Conservation (phyloP, 2,329 filamentous ascomycete species). For the Calonectria hawksworthii region DNA sequence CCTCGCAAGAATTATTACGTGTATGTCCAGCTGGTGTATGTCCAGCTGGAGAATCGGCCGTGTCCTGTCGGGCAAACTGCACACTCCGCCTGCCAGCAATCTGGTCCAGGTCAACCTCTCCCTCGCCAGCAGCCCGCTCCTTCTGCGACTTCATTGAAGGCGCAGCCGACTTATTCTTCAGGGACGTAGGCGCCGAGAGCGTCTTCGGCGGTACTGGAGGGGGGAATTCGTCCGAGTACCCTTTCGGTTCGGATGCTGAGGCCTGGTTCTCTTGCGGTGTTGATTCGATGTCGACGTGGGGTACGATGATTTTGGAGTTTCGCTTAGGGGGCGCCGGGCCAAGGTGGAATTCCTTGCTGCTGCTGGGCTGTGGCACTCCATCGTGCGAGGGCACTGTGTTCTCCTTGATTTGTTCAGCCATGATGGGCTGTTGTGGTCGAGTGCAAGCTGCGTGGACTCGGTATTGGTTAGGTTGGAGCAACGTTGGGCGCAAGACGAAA, state of each 20-base stretch:
- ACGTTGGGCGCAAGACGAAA: conserved; percentile 23
- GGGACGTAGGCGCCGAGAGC: conserved; percentile 29
- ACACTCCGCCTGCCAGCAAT: conserved; percentile 70
- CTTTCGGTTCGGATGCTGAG: conserved; percentile 31
- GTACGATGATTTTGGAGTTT: conserved; percentile 38
- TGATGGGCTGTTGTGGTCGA: conserved; percentile 32
- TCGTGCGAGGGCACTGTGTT: conserved; percentile 40
- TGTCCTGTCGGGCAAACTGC: conserved; percentile 77
- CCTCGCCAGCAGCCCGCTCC: conserved; percentile 38
- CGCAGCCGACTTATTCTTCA: conserved; percentile 38
- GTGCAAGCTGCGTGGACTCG: conserved; percentile 11
- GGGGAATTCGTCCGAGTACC: conserved; percentile 18
- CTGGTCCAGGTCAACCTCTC: conserved; percentile 39
- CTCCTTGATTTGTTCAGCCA: conserved; percentile 41
- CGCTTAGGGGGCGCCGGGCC: conserved; percentile 30
- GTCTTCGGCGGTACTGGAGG: conserved; percentile 8
- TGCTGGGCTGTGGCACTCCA: conserved; percentile 36
- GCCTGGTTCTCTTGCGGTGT: conserved; percentile 13
- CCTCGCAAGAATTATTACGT: conserved; percentile 76
- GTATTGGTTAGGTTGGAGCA: conserved; percentile 20
- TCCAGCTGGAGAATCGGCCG: conserved; percentile 61
- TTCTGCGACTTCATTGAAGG: conserved; percentile 41
- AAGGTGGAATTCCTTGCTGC: conserved; percentile 32
- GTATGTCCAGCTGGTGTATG: conserved; percentile 69
- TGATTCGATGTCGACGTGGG: conserved; percentile 38